Conservation (phyloP, 768 basidiomycete species). For the Harrya chromipes region DNA sequence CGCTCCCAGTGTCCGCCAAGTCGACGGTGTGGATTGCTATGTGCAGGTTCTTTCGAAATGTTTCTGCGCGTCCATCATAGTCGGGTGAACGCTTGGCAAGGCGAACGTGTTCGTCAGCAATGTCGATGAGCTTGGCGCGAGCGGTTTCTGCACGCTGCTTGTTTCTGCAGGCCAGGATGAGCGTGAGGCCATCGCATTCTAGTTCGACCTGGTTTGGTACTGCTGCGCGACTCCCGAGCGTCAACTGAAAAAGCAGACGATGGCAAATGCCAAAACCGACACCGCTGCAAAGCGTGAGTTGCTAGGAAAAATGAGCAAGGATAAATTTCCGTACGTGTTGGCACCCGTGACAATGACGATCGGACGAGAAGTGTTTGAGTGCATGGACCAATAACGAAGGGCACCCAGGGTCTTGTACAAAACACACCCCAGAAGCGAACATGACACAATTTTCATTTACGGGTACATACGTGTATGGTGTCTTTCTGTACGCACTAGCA, state of each 20-base stretch:
- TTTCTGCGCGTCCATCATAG: slow-evolving; percentile 52
- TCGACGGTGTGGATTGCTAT: slow-evolving; percentile 66
- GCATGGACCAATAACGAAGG: slow-evolving; percentile 20
- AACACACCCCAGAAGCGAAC: too few species aligned
- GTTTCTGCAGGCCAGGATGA: slow-evolving; percentile 81
- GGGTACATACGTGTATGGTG: too few species aligned
- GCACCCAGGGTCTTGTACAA: too few species aligned
- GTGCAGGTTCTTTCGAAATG: slow-evolving; percentile 55
- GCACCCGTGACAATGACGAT: slow-evolving; percentile 70
- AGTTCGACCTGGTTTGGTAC: slow-evolving; percentile 15
- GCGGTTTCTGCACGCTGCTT: slow-evolving; percentile 61
- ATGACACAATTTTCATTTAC: too few species aligned
- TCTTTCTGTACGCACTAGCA: too few species aligned
- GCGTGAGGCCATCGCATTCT: slow-evolving; percentile 55
- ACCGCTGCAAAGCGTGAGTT: slow-evolving; percentile 54
- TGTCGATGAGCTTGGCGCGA: slow-evolving; percentile 45
- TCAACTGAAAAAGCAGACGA: slow-evolving; percentile 68
- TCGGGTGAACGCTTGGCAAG: slow-evolving; percentile 31
- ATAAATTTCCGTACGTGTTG: slow-evolving; percentile 47
- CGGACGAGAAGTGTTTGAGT: slow-evolving; percentile 31
- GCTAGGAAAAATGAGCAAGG: background rate
- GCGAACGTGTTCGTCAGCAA: slow-evolving; percentile 54
- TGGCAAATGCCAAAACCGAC: slow-evolving; percentile 83
- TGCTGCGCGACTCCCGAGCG: slow-evolving; percentile 40
- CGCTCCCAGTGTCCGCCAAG: slow-evolving; percentile 54